Evolutionary conservation across 2,329 filamentous ascomycete genomes (phyloP), one percentile per base, ranked within the genome.

Genomic region (Fonsecaea pedrosoi): DNA sequence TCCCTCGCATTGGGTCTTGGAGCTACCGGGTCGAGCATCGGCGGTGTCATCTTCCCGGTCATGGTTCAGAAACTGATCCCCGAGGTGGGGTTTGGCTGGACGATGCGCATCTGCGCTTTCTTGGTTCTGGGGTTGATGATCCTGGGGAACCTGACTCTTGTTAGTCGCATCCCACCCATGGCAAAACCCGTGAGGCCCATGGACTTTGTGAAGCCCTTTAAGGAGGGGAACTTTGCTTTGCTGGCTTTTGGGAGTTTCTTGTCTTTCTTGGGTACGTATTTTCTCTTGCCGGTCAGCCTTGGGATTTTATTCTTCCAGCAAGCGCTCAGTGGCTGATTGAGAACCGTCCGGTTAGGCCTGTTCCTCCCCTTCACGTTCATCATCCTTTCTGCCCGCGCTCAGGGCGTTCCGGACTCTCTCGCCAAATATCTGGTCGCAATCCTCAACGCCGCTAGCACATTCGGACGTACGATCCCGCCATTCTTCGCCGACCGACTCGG

Each of bases 1-100:
- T 85, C 82, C 18, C 76, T 83, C 18, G 86, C 85, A 8, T 80
- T 85, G 10, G 86, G 85, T 12, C 78, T 87, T 70, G 79, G 82
- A 70, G 82, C 83, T 2, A 80, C 83, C 4, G 86, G 86, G 4
- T 85, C 84, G 0, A 84, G 82, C 4, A 70, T 87, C 4, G 86
- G 86, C 2, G 86, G 86, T 3, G 84, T 89, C 25, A 83, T 89
- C 40, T 83, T 88, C 60, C 87, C 87, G 0, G 87, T 89, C 71
- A 86, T 89, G 83, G 82, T 88, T 8, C 76, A 82, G 0, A 81
- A 82, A 37, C 74, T 89, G 15, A 84, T 89, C 45, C 79, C 80
- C 0, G 34, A 80, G 57, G 78, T 87, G 65, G 84, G 86, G 37
- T 85, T 86, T 72, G 75, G 78, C 37, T 89, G 86, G 87, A 78